Base-by-base conservation (phyloP, 192 early-diverging fungal species). In the Rhizophagus sp. region DNA sequence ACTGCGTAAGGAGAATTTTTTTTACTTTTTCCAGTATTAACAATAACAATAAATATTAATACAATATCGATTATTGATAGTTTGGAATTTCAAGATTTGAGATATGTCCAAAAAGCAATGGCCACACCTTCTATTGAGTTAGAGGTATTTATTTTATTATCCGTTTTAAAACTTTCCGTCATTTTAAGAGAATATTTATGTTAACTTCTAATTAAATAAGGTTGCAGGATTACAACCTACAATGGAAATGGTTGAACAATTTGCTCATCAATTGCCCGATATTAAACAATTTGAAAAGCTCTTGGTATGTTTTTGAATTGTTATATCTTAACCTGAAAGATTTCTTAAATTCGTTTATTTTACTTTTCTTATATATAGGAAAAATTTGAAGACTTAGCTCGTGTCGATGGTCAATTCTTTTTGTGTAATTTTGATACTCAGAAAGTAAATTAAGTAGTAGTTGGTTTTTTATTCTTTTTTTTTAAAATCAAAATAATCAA, bases 151-250 rank as follows among this genome's bases (percentile, higher is more conserved):
- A 8, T 41, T 41, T 41, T 41, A 41, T 39, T 57, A 75, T 22
- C 33, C 49, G 33, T 15, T 82, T 81, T 34, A 10, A 13, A 13
- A 15, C 9, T 9, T 5, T 13, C 17, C 24, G 19, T 39, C 2
- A 39, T 33, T 11, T 39, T 44, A 44, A 71, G 69, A 71, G 2
- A 4, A 64, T n/a, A 5, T 36, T 36, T 27, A 30, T 30, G 19
- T 75, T 25, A 61, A 57, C 34, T 75, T 27, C 11, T 27, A 10
- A 15, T 75, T 24, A 11, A 17, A 33, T 15, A 52, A 87, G 86
- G 39, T 85, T 66, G 95, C 95, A 4, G 95, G 95, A 9, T 76
- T 96, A n/a, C 89, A 89, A 70, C 94, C 96, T 12, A 87, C 86
- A 3, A 49, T 92, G 5, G 94, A 95, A 33, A 90, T 92, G 81